phyloP scores from a whole-genome alignment of 1,284 basidiomycete genomes.

The Stygiomarasmius scandens region DNA sequence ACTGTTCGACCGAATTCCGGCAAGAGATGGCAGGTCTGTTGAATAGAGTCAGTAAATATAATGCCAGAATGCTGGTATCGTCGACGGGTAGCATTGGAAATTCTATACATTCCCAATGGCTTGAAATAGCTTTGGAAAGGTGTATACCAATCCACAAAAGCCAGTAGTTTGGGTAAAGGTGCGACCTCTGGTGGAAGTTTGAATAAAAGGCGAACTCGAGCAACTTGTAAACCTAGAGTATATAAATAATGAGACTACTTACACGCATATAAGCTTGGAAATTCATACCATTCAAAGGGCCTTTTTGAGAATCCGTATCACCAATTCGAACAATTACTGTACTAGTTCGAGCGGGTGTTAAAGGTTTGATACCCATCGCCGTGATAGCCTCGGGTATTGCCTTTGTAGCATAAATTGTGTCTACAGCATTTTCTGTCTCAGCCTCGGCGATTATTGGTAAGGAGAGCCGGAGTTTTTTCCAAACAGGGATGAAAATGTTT shows the following conservation, averaged over 20 bases:
- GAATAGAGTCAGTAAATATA: no score
- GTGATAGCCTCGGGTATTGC: no score
- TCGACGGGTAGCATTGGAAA: slow-evolving; percentile 7
- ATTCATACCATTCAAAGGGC: neutral
- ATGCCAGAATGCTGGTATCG: slow-evolving; percentile 7
- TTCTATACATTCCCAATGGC: slow-evolving; percentile 10
- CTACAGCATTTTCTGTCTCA: neutral
- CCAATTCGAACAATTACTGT: neutral
- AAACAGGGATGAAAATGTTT: neutral
- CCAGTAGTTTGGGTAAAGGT: no score
- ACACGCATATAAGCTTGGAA: neutral
- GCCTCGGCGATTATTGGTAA: neutral
- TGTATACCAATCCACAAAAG: slow-evolving; percentile 18
- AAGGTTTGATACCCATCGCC: no score
- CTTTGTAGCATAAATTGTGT: neutral
- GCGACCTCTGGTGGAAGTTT: slow-evolving; percentile 13
- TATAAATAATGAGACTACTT: neutral
- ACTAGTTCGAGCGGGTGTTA: no score
- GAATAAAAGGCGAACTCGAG: slow-evolving; percentile 15
- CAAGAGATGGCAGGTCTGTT: no score
- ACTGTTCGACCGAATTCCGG: no score
- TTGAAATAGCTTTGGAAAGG: slow-evolving; percentile 13
- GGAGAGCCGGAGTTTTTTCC: neutral
- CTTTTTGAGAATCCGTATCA: neutral
- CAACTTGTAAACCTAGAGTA: slow-evolving; percentile 10